Evolutionary conservation across 306 rosid species (phyloP).

Genomic region (Astragalus glycyphyllos): DNA sequence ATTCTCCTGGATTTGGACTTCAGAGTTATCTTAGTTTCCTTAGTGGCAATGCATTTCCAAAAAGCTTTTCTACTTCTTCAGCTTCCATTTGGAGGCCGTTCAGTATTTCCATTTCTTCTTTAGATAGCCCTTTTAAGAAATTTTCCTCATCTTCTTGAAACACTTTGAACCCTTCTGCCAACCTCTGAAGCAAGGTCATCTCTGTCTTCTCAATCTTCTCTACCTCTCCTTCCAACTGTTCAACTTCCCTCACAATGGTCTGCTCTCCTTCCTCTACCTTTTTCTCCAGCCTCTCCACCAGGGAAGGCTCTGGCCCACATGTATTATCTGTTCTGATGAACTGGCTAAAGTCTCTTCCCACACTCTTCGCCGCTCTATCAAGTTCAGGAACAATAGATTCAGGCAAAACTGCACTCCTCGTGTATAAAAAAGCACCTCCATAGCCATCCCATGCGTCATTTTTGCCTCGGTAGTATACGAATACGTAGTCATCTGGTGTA

Average conservation of each 20-base stretch:
- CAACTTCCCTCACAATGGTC: conserved; percentile 74
- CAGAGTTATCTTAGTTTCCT: conserved; percentile 70
- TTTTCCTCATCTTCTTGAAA: conserved; percentile 79
- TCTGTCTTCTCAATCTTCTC: conserved; percentile 77
- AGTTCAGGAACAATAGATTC: conserved; percentile 81
- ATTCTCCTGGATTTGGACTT: conserved; percentile 12
- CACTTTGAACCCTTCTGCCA: conserved; percentile 73
- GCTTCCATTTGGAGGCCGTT: conserved; percentile 82
- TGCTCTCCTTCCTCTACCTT: conserved; percentile 85
- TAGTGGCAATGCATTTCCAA: conserved; percentile 75
- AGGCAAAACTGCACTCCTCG: conserved; percentile 85
- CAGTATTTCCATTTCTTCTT: conserved; percentile 81
- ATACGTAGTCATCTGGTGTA: conserved; percentile 76
- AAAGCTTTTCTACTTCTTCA: conserved; percentile 70
- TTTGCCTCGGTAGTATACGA: conserved; percentile 87
- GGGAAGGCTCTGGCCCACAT: conserved; percentile 94
- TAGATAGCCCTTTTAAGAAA: conserved; percentile 60
- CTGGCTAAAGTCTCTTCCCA: conserved; percentile 79
- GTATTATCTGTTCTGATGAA: conserved; percentile 82
- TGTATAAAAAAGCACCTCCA: conserved; percentile 88
- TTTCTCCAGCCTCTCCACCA: conserved; percentile 90
- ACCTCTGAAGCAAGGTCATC: conserved; percentile 61
- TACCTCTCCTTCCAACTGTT: conserved; percentile 76
- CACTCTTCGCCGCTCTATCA: conserved; percentile 67
- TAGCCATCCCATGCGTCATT: conserved; percentile 99